These are phyloP conservation scores for Penicillium paneum DNA, from an alignment of 2,329 filamentous ascomycete species.

Conservation along the genomic window DNA sequence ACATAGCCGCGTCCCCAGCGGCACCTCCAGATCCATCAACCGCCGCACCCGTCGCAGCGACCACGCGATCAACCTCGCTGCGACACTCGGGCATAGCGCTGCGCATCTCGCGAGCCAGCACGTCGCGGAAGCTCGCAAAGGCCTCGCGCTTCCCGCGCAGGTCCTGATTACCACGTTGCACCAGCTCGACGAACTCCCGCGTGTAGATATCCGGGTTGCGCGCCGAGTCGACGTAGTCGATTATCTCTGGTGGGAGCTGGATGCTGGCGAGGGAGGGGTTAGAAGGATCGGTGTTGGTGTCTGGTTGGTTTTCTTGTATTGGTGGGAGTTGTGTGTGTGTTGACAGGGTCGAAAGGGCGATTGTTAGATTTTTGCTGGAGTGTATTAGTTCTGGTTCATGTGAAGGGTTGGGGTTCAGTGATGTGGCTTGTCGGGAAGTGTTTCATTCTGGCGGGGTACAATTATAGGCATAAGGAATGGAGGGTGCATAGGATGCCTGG, in stretches of 20 bases:
- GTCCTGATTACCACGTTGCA: conserved; percentile 61
- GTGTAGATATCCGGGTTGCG: conserved; percentile 67
- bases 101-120: conserved; percentile 57
- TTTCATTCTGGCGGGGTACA: not conserved
- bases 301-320: conserved; percentile 10
- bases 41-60: conserved; percentile 40
- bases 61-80: conserved; percentile 52
- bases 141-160: conserved; percentile 60
- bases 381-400: conserved; percentile 1
- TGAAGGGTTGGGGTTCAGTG: not conserved
- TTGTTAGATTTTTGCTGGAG: conserved; percentile 50
- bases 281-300: conserved; percentile 31
- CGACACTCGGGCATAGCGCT: conserved; percentile 57
- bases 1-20: not conserved
- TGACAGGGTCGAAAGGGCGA: conserved; percentile 53
- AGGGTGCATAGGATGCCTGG: not conserved
- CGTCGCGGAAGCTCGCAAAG: conserved; percentile 57
- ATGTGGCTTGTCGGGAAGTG: not conserved
- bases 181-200: conserved; percentile 62
- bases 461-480: not conserved
- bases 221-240: conserved; percentile 60
- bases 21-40: not conserved
- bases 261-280: conserved; percentile 50
- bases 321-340: conserved; percentile 33
- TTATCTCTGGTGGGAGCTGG: conserved; percentile 59